Percentiles rank a stretch among this genome's conserved stretches.
Conservation (phyloP, 2,329 filamentous ascomycete species). For the Penicillium sp. region DNA sequence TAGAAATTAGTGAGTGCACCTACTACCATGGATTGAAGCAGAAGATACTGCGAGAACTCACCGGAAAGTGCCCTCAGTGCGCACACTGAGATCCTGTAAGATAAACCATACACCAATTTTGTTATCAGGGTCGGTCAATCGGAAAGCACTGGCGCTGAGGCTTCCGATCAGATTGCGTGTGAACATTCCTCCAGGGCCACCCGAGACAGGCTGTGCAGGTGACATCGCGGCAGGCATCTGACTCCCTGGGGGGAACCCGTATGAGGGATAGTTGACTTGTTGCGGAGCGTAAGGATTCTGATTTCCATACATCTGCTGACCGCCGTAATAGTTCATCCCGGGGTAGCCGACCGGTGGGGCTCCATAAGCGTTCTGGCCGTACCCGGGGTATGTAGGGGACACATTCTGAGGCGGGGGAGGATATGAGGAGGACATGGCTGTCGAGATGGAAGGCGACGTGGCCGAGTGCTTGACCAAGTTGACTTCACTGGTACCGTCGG, state of each 20-base stretch:
- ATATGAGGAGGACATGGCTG: slow-evolving; percentile 78
- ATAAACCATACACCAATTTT: slow-evolving; percentile 96
- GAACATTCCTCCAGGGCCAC: slow-evolving; percentile 78
- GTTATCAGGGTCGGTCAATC: slow-evolving; percentile 75
- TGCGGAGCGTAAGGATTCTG: slow-evolving; percentile 38
- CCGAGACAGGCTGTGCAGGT: slow-evolving; percentile 36
- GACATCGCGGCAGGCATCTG: slow-evolving; percentile 43
- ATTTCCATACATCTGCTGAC: slow-evolving; percentile 41
- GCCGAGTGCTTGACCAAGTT: slow-evolving; percentile 70
- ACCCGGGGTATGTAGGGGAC: slow-evolving; percentile 41
- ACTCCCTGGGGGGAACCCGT: slow-evolving; percentile 35
- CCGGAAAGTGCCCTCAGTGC: slow-evolving; percentile 90
- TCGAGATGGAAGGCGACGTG: slow-evolving; percentile 76
- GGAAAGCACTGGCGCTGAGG: slow-evolving; percentile 84
- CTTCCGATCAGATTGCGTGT: slow-evolving; percentile 94
- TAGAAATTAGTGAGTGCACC: no score
- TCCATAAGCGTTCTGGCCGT: slow-evolving; percentile 46
- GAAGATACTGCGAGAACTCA: slow-evolving; percentile 54
- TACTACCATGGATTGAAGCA: no score
- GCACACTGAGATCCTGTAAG: slow-evolving; percentile 89
- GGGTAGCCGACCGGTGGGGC: slow-evolving; percentile 41
- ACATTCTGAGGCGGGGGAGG: slow-evolving; percentile 52
- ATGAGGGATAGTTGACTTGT: slow-evolving; percentile 37
- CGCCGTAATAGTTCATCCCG: slow-evolving; percentile 42
- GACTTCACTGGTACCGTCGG: slow-evolving; percentile 64